These are phyloP conservation scores for Physocladia obscura DNA, from an alignment of 192 early-diverging fungal species.

Conservation along the genomic window DNA sequence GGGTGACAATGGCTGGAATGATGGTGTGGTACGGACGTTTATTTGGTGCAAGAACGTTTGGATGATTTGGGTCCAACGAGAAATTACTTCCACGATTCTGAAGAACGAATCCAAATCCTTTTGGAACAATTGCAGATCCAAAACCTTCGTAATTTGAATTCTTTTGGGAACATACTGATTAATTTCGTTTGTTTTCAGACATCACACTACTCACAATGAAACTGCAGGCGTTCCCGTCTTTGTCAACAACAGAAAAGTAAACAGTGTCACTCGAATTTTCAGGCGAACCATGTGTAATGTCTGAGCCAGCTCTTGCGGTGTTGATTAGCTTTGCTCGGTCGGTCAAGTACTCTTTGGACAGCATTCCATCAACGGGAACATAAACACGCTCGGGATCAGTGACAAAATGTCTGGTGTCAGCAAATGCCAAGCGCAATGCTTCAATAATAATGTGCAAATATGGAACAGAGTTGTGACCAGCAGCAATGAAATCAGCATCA, in stretches of 20 bases:
- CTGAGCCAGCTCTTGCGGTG: slow-evolving; percentile 44
- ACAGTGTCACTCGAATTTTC: slow-evolving; percentile 70
- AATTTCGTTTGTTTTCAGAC: too few relatives aligned
- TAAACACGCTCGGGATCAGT: slow-evolving; percentile 61
- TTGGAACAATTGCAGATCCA: slow-evolving; percentile 52
- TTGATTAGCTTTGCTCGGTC: slow-evolving; percentile 60
- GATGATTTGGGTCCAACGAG: slow-evolving; percentile 50
- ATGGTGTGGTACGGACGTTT: slow-evolving; percentile 84
- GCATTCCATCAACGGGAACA: slow-evolving; percentile 55
- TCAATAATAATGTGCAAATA: slow-evolving; percentile 73
- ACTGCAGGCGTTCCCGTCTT: slow-evolving; percentile 77
- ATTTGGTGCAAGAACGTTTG: slow-evolving; percentile 63
- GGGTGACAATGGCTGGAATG: slow-evolving; percentile 48
- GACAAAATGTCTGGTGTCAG: slow-evolving; percentile 66
- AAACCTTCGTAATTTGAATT: slow-evolving; percentile 36
- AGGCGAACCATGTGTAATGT: slow-evolving; percentile 59
- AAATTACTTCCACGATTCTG: slow-evolving; percentile 73
- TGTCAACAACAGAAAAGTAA: slow-evolving; percentile 72
- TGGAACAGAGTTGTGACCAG: slow-evolving; percentile 42
- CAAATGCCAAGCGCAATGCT: slow-evolving; percentile 73
- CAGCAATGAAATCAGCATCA: slow-evolving; percentile 36
- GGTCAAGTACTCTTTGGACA: slow-evolving; percentile 57
- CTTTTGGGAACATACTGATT: background rate
- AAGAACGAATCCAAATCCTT: slow-evolving; percentile 64
- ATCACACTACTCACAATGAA: slow-evolving; percentile 69